These are phyloP conservation scores for Penicillium canescens DNA, from an alignment of 495 filamentous ascomycete species.

Conservation along the genomic window DNA sequence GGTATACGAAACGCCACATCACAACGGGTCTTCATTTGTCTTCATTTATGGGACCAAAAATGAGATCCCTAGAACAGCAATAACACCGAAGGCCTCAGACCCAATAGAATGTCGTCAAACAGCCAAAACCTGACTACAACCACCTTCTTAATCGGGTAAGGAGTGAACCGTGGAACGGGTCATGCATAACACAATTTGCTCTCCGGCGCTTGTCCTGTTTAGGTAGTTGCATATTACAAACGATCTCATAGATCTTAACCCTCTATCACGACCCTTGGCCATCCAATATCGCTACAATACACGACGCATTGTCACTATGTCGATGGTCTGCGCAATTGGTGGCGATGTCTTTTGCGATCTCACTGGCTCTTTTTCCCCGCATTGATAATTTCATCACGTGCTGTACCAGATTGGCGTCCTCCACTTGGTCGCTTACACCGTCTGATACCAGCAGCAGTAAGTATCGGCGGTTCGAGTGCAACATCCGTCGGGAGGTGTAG, in stretches of 20 bases:
- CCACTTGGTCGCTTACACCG: slow-evolving; percentile 31
- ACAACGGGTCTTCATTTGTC: too few relatives aligned
- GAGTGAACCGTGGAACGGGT: slow-evolving; percentile 9
- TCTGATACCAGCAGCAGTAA: slow-evolving; percentile 33
- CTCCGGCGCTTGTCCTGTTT: background rate
- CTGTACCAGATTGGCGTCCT: slow-evolving; percentile 31
- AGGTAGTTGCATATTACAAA: too few relatives aligned
- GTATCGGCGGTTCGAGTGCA: slow-evolving; percentile 29
- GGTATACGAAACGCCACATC: too few relatives aligned
- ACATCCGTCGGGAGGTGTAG: slow-evolving; percentile 22
- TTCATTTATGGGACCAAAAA: too few relatives aligned
- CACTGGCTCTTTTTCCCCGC: slow-evolving; percentile 30
- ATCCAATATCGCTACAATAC: slow-evolving; percentile 35
- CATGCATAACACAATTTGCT: slow-evolving; percentile 24
- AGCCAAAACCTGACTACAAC: background rate
- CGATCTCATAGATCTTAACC: background rate
- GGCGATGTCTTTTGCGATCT: slow-evolving; percentile 32
- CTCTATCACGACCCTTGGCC: slow-evolving; percentile 22
- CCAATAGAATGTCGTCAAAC: too few relatives aligned
- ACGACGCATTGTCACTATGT: slow-evolving; percentile 36
- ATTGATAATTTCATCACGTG: slow-evolving; percentile 36
- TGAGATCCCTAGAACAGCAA: too few relatives aligned
- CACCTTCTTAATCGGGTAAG: slow-evolving; percentile 30
- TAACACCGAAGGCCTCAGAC: too few relatives aligned
- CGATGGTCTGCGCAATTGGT: slow-evolving; percentile 11